Base-by-base conservation (phyloP, 2,329 filamentous ascomycete species). In the Truncatella angustata region DNA sequence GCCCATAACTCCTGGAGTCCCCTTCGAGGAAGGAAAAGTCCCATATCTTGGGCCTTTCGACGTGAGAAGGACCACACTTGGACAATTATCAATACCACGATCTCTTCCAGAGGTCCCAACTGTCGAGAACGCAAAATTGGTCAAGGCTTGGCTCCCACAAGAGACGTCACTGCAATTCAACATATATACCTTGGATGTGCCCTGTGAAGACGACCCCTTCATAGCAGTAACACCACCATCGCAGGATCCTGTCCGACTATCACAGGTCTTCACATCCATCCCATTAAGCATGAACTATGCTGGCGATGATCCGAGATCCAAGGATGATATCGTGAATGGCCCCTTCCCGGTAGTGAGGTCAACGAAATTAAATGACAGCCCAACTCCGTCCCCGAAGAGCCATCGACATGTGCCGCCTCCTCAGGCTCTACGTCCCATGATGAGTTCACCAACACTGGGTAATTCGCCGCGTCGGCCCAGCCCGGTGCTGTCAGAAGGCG, bases 211-310 rank as follows among this genome's bases (percentile, higher is more conserved):
- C 32, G 64, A 67, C 49, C 64, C 64, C 1, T 68, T 68, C 42
- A 59, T 55, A 12, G 44, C 28, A 3, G 34, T 50, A 2, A 55
- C 58, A 4, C 30, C 52, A n/a, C 23, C 43, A 6, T 54, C 60
- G 11, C 35, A 30, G 7, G 53, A 54, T 11, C 56, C 58, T 1
- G 46, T 58, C 10, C 60, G 61, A n/a, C 50, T 66, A 5, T 68
- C 63, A 0, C 57, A 62, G 14, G 39, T 66, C 2, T 66, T 66
- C 54, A 60, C 63, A 1, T 60, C 60, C 2, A 20, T 64, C 1
- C 64, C 64, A 6, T 54, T 40, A 1, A 20, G n/a, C 24, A 24
- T 18, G 5, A 16, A 14, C 9, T 24, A 37, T 10, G 23, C 23
- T 9, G 32, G 26, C 5, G 16, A 43, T 43, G 21, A 43, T 14